These are phyloP conservation scores for Paramecium tetraurelia DNA, from an alignment of 73 alveolate species.

Conservation along the genomic window DNA sequence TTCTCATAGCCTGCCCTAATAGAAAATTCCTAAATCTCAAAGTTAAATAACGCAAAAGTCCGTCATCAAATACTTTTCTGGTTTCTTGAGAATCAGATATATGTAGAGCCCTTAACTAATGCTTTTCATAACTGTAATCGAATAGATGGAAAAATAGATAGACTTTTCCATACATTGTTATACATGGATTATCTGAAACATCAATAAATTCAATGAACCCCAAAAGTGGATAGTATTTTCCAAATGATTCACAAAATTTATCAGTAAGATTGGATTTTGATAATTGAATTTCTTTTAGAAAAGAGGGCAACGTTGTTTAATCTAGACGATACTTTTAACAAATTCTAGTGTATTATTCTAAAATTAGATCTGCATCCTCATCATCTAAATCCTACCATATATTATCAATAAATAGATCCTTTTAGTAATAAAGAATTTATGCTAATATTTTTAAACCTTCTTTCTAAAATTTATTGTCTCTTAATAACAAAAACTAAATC, in stretches of 20 bases:
- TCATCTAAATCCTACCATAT: not conserved
- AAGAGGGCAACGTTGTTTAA: not conserved
- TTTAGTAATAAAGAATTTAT: not conserved
- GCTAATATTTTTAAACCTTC: not conserved
- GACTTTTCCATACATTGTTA: slow-evolving; percentile 33
- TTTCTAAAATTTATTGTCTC: not conserved
- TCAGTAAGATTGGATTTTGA: not conserved
- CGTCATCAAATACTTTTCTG: slow-evolving; percentile 31
- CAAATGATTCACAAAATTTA: slow-evolving; percentile 35
- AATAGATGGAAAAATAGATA: slow-evolving; percentile 13
- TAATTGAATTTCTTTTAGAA: not conserved
- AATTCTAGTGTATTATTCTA: not conserved
- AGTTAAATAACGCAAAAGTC: not conserved
- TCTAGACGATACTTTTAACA: not conserved
- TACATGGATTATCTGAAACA: slow-evolving; percentile 1
- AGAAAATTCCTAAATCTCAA: slow-evolving; percentile 19
- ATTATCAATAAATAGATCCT: not conserved
- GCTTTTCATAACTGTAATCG: not conserved
- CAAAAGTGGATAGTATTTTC: not conserved
- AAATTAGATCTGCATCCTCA: not conserved
- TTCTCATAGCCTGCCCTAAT: not conserved
- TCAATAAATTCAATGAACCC: slow-evolving; percentile 15
- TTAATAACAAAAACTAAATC: not conserved
- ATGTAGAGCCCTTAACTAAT: not conserved
- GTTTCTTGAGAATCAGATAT: slow-evolving; percentile 28